phyloP scores from a whole-genome alignment of 495 filamentous ascomycete genomes.

The Xylaria scruposa region DNA sequence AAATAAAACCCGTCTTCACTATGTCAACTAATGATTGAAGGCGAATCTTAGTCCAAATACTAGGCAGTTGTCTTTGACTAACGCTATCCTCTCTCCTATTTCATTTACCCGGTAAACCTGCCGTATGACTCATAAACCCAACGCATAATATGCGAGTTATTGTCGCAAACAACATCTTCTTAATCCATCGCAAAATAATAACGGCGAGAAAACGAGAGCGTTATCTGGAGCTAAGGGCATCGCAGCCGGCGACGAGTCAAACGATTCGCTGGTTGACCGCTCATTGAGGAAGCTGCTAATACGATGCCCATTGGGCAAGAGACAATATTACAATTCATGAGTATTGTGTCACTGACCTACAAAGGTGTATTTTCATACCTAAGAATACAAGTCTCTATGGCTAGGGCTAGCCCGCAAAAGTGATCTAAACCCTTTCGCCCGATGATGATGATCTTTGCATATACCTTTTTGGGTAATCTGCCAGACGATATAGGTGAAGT shows the following conservation, averaged over 20 bases:
- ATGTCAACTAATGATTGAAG: not conserved
- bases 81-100: not conserved
- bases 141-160: not conserved
- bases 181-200: not conserved
- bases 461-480: too few relatives aligned
- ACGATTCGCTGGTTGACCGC: not conserved
- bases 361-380: not conserved
- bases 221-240: not conserved
- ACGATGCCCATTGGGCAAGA: not conserved
- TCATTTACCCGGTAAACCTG: not conserved
- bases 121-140: not conserved
- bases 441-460: not conserved
- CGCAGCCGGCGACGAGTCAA: not conserved
- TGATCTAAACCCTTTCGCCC: not conserved
- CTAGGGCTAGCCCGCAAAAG: not conserved
- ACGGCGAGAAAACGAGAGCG: not conserved
- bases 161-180: not conserved
- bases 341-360: not conserved
- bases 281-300: not conserved
- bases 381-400: not conserved
- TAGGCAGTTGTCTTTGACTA: not conserved
- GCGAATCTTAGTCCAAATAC: not conserved
- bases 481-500: not conserved
- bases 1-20: not conserved
- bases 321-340: not conserved